Evolutionary conservation across 1,139 yeast genomes (phyloP).

Genomic region (Geotrichum candidum): DNA sequence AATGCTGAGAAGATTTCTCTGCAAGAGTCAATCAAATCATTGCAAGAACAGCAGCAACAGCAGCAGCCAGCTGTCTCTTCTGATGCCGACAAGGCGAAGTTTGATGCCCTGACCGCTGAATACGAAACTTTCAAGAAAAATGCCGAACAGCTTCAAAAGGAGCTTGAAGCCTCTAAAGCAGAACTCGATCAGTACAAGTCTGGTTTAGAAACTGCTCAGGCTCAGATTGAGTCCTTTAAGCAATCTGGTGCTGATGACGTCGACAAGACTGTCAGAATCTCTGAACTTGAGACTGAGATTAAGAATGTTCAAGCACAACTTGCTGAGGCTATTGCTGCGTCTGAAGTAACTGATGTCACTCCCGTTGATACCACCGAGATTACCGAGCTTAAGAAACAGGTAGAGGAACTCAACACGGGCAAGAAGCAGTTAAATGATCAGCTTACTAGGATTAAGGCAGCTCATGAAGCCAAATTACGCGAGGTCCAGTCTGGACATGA

Average conservation of each 20-base stretch:
- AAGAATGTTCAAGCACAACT: slow-evolving; percentile 25
- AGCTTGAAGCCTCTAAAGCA: slow-evolving; percentile 28
- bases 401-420: slow-evolving; percentile 6
- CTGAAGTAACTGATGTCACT: slow-evolving; percentile 11
- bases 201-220: slow-evolving; percentile 21
- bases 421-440: slow-evolving; percentile 15
- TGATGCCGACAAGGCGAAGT: slow-evolving; percentile 17
- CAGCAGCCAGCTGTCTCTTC: slow-evolving; percentile 7
- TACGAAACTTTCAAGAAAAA: slow-evolving; percentile 36
- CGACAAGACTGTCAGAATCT: slow-evolving; percentile 26
- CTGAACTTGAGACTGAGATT: slow-evolving; percentile 26
- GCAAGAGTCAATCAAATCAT: slow-evolving; percentile 23
- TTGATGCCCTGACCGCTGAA: slow-evolving; percentile 18
- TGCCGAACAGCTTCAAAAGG: slow-evolving; percentile 33
- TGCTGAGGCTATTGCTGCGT: slow-evolving; percentile 17
- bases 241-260: slow-evolving; percentile 18
- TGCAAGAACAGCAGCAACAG: slow-evolving; percentile 14
- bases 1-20: slow-evolving; percentile 23
- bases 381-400: slow-evolving; percentile 13
- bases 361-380: slow-evolving; percentile 12
- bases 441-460: slow-evolving; percentile 13
- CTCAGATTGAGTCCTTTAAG: slow-evolving; percentile 22
- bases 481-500: slow-evolving; percentile 7
- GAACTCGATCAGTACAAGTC: slow-evolving; percentile 25
- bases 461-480: slow-evolving; percentile 15